These are phyloP conservation scores for Amanita muscaria DNA, from an alignment of 768 basidiomycete genomes.

Conservation along the genomic window DNA sequence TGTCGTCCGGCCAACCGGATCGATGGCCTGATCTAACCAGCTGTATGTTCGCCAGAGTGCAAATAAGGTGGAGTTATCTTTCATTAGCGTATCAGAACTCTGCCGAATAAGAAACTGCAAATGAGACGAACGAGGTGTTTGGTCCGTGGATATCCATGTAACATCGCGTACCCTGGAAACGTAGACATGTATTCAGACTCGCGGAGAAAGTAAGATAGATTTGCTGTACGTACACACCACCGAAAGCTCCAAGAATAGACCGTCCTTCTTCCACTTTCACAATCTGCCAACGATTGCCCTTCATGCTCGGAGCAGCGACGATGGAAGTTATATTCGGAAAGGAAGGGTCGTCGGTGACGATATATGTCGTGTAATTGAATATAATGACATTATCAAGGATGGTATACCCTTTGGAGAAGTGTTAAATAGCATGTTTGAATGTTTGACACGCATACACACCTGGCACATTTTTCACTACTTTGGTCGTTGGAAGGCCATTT, in stretches of 20 bases:
- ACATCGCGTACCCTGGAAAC: conserved; percentile 51
- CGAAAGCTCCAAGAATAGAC: conserved; percentile 38
- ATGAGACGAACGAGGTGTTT: conserved; percentile 35
- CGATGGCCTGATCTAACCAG: conserved; percentile 42
- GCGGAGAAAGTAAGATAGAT: background rate
- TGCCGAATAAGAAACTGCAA: conserved; percentile 3
- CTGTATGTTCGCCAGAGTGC: conserved; percentile 74
- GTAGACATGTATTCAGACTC: background rate
- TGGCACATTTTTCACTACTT: conserved; percentile 53
- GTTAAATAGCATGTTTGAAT: background rate
- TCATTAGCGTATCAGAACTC: conserved; percentile 11
- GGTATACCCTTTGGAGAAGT: conserved; percentile 54
- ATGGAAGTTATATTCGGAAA: conserved; percentile 53
- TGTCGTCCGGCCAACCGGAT: conserved; percentile 34
- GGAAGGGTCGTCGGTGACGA: conserved; percentile 62
- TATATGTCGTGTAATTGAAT: conserved; percentile 61
- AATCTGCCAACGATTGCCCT: conserved; percentile 48
- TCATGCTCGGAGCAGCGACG: conserved; percentile 30
- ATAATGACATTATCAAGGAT: conserved; percentile 76
- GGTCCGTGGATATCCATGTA: conserved; percentile 57
- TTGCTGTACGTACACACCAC: conserved; percentile 36
- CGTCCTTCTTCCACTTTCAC: conserved; percentile 44
- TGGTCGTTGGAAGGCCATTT: conserved; percentile 44
- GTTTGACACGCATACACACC: conserved; percentile 31
- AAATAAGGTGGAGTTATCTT: conserved; percentile 64